Evolutionary conservation across 2,329 filamentous ascomycete genomes (phyloP).

Genomic region (Xylariaceae sp.): DNA sequence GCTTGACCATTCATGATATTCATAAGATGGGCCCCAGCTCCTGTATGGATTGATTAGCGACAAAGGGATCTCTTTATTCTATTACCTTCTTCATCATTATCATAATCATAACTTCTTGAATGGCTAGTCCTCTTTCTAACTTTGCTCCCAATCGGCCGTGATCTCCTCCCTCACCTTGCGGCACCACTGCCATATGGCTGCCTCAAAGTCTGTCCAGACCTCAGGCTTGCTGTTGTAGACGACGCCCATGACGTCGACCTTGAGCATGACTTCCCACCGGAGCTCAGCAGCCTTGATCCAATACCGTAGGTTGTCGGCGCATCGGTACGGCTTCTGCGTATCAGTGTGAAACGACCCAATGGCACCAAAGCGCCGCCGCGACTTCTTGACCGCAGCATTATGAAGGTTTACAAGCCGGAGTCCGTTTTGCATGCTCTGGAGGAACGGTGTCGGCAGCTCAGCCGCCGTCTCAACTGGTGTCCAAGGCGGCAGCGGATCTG

Average conservation of each 20-base stretch:
- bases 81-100: conserved; percentile 26
- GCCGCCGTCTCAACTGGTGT: conserved; percentile 58
- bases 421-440: conserved; percentile 77
- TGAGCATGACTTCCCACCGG: conserved; percentile 85
- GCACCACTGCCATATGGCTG: conserved; percentile 84
- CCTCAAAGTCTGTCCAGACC: conserved; percentile 83
- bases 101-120: conserved; percentile 24
- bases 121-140: conserved; percentile 20
- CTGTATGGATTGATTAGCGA: conserved; percentile 11
- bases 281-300: conserved; percentile 97
- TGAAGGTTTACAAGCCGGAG: conserved; percentile 84
- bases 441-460: conserved; percentile 72
- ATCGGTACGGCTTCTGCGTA: conserved; percentile 91
- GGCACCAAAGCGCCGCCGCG: conserved; percentile 82
- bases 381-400: conserved; percentile 86
- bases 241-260: conserved; percentile 84
- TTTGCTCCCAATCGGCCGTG: conserved; percentile 63
- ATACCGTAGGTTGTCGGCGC: conserved; percentile 90
- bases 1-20: conserved; percentile 6
- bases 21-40: not conserved
- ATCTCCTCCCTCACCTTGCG: conserved; percentile 83
- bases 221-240: conserved; percentile 75
- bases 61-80: conserved; percentile 14
- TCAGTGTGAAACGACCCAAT: conserved; percentile 92
- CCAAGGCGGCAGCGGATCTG: conserved; percentile 71